Percentiles rank a stretch among this genome's conserved stretches.
phyloP scores from a whole-genome alignment of 345 rosid species.

The Hibiscus trionum region DNA sequence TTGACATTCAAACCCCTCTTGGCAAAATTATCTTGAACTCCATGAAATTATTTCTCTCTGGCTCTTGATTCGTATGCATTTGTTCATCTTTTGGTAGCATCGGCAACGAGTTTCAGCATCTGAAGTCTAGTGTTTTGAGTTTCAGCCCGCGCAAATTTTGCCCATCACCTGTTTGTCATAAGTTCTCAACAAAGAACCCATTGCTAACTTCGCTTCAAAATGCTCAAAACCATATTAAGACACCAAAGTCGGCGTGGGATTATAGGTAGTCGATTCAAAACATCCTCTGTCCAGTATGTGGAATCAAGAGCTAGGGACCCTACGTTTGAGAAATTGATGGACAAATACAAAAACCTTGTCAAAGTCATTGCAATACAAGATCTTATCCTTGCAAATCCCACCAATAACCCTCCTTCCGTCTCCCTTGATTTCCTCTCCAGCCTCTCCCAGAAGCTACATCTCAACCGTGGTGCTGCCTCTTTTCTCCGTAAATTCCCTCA shows the following conservation, averaged over 20 bases:
- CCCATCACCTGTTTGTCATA: not conserved
- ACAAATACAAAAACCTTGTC: slow-evolving; percentile 70
- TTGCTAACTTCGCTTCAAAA: not conserved
- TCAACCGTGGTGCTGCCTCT: slow-evolving; percentile 71
- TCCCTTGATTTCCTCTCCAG: slow-evolving; percentile 73
- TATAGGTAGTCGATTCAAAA: slow-evolving; percentile 36
- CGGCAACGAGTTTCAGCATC: not conserved
- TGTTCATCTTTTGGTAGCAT: too few relatives aligned
- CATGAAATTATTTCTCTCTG: too few relatives aligned
- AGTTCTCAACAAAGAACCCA: not conserved
- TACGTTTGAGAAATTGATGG: slow-evolving; percentile 81
- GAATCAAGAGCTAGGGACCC: slow-evolving; percentile 72
- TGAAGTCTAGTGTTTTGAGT: too few relatives aligned
- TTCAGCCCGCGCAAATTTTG: too few relatives aligned
- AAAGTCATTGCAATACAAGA: slow-evolving; percentile 75
- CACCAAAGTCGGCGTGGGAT: not conserved
- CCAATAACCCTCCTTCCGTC: slow-evolving; percentile 41
- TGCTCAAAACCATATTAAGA: slow-evolving; percentile 4
- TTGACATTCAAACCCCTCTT: too few relatives aligned
- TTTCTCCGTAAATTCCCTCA: slow-evolving; percentile 69
- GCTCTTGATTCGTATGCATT: too few relatives aligned
- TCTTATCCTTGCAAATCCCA: slow-evolving; percentile 36
- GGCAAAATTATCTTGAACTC: too few relatives aligned
- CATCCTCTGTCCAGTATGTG: slow-evolving; percentile 68
- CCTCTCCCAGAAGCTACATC: slow-evolving; percentile 79